These are phyloP conservation scores for Trichosporon asahii DNA, from an alignment of 1,284 basidiomycete genomes.

Conservation along the genomic window DNA sequence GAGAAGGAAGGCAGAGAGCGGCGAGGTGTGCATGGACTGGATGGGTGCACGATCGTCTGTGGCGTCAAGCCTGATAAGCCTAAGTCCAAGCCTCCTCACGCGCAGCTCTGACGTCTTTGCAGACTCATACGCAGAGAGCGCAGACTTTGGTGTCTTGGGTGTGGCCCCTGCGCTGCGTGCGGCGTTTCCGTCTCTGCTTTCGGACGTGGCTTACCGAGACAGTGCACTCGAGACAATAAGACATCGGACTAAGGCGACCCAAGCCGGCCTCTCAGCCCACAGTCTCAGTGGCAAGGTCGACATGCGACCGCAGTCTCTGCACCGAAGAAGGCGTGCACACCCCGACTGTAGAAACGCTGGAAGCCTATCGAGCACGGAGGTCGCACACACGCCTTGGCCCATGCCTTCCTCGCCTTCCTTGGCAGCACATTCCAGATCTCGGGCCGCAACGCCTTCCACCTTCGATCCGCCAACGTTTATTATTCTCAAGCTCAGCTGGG, in stretches of 20 bases:
- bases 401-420: not conserved
- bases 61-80: constrained; percentile 2
- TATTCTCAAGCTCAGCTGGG: too few species aligned
- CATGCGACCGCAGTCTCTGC: not conserved
- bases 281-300: not conserved
- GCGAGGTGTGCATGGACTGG: not conserved
- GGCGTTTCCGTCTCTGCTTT: not conserved
- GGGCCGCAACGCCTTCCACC: not conserved
- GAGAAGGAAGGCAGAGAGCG: not conserved
- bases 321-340: not conserved
- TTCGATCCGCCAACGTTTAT: not conserved
- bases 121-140: not conserved
- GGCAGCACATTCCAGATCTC: not conserved
- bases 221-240: constrained; percentile 1
- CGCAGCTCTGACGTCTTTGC: not conserved
- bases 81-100: not conserved
- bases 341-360: not conserved
- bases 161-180: not conserved
- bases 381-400: not conserved
- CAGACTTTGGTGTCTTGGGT: not conserved
- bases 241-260: not conserved
- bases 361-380: not conserved
- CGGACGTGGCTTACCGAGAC: not conserved
- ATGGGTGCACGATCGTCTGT: constrained; percentile 7
- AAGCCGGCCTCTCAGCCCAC: not conserved